Evolutionary conservation across 495 filamentous ascomycete species (phyloP), one percentile per base, ranked within the genome.

Genomic region (Neurospora sp.): DNA sequence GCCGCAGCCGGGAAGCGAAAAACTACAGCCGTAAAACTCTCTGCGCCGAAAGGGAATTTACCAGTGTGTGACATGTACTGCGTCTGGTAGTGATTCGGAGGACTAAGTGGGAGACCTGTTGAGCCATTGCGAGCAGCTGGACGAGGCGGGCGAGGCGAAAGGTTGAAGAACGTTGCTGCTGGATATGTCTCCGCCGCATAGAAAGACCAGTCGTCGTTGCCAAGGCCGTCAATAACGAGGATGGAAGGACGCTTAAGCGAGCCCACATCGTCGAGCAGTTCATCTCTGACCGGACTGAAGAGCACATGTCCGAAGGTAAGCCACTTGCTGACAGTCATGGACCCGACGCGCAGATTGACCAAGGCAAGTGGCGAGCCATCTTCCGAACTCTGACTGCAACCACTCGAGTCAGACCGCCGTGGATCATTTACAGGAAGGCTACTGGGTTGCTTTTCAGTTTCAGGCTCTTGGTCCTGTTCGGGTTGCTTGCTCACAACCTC

Each of bases 111-210:
- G 41, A 87, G 84, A 39, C 82, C 72, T 9, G n/a, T n/a, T n/a
- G 80, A 76, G 73, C 42, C 78, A 20, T 74, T 80, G 54, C 80
- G 78, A 18, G 85, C 81, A 66, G 80, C 71, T 1, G 80, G 78
- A 23, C 83, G 74, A 54, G 81, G 82, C 40, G 81, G 80, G 79
- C 85, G 87, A 9, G 88, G 87, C 14, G 89, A 91, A 39, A 95
- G 86, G 78, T 93, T 96, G 86, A 97, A 97, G 73, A 99, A 91
- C 23, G 90, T 92, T 0, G 93, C 92, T 39, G 87, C 87, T 1
- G 93, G 93, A 76, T 99, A 98, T 3, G 94, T 96, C 79, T 97
- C 87, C 16, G 96, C 93, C 70, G 93, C 95, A 80, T 97, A 99
- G 83, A 96, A 98, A 4, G 95, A 97, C 96, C 96, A 99, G 80